Conservation (phyloP, 768 basidiomycete species). For the Kondoa subrosea region DNA sequence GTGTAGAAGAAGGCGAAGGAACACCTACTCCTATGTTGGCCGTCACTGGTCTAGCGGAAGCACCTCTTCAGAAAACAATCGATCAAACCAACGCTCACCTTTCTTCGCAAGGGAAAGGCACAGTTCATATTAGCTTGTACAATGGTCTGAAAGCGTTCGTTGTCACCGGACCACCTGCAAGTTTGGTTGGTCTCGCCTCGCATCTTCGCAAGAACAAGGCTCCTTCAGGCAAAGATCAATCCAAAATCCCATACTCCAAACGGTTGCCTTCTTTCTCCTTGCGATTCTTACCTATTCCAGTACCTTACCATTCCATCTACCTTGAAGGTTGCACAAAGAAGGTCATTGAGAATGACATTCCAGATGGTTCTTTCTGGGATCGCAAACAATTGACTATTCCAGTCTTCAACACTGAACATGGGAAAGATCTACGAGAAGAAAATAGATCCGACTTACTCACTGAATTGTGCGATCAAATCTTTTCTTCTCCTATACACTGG, state of each 20-base stretch:
- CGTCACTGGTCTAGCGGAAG: constrained; percentile 57
- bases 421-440: constrained; percentile 56
- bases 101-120: constrained; percentile 36
- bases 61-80: constrained; percentile 61
- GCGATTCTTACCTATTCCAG: constrained; percentile 86
- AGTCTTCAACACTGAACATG: constrained; percentile 83
- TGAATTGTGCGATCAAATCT: constrained; percentile 83
- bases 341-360: constrained; percentile 57
- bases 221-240: constrained; percentile 71
- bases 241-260: constrained; percentile 82
- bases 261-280: constrained; percentile 82
- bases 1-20: constrained; percentile 83
- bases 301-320: constrained; percentile 88
- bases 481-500: constrained; percentile 85
- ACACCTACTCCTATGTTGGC: constrained; percentile 83
- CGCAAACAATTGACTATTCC: constrained; percentile 55
- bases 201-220: constrained; percentile 79
- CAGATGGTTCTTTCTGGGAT: constrained; percentile 33
- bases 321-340: constrained; percentile 56
- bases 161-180: constrained; percentile 74
- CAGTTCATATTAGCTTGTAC: constrained; percentile 70
- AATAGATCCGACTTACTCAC: constrained; percentile 52
- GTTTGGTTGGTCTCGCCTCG: constrained; percentile 86
- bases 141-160: constrained; percentile 85
- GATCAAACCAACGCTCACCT: constrained; percentile 75